Conservation (phyloP, 306 rosid genomes). For the Citrullus colocynthis region DNA sequence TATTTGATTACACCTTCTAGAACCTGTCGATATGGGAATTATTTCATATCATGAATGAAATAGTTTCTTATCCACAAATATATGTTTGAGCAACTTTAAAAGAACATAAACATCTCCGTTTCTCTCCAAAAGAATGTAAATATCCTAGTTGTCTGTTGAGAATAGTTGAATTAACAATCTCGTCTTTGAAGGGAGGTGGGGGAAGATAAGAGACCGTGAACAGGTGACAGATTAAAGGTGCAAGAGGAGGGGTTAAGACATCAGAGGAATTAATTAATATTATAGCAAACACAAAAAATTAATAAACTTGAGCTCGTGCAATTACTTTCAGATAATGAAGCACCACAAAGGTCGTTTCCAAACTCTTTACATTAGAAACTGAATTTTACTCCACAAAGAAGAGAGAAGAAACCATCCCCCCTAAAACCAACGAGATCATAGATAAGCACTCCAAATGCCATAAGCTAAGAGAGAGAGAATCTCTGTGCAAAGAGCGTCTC, state of each 20-base stretch:
- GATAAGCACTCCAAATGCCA: neutral
- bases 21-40: conserved; percentile 37
- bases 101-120: neutral
- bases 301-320: neutral
- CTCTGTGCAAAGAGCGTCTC: neutral
- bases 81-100: neutral
- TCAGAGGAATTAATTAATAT: neutral
- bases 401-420: neutral
- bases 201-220: neutral
- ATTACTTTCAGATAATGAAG: neutral
- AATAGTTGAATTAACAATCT: neutral
- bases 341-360: neutral
- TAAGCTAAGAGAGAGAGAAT: neutral
- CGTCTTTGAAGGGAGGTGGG: neutral
- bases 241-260: neutral
- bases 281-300: neutral
- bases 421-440: neutral
- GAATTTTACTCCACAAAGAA: neutral
- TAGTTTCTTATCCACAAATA: too few relatives aligned
- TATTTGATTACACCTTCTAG: conserved; percentile 96
- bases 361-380: neutral
- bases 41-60: neutral
- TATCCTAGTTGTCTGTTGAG: neutral
- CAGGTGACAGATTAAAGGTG: neutral
- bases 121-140: neutral